Base-by-base conservation (phyloP, 225 moss, liverwort and hornwort species). In the Straminergon stramineum region DNA sequence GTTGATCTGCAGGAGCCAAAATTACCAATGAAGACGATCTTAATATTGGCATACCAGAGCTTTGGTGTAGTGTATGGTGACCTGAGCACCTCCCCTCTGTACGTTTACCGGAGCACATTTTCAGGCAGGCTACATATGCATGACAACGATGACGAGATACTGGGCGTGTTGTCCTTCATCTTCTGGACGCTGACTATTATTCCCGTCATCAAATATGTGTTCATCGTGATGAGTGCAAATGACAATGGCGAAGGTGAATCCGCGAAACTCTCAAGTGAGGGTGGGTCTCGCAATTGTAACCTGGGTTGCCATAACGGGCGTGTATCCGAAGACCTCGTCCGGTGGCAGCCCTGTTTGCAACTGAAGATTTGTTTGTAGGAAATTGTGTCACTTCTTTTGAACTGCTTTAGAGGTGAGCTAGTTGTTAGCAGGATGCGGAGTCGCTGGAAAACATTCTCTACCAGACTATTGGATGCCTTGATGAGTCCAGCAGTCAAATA, bases 61-160 rank as follows among this genome's bases (percentile, higher is more conserved):
- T 94, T 98, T 82, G 97, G 97, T 35, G 96, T 98, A 6, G 96
- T 98, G 21, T 98, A 98, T 58, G 97, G 97, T 31, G 97, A 98
- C 88, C 94, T 98, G 48, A 91, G 94, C 81, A 96, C 94, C 30
- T 98, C 97, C 20, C 97, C 97, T 63, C 94, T 98, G 80, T 98
- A 98, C 89, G 97, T 98, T 10, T 96, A 93, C 57, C 94, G 92
- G 53, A 96, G 95, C 89, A 93, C 93, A 17, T 98, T 96, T 68
- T 91, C 94, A 39, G 93, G 92, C 75, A 69, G 89, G 86, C 90
- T 96, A 5, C 85, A 41, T 2, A 41, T 91, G 71, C 58, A 92
- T 27, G 92, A 91, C 32, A 60, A 69, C 7, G 92, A 93, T 24
- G 92, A 90, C 30, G 96, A 95, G 85, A 90, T 96, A 20, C 82